Base-by-base conservation (phyloP, 306 rosid genomes). In the Malus sieversii region DNA sequence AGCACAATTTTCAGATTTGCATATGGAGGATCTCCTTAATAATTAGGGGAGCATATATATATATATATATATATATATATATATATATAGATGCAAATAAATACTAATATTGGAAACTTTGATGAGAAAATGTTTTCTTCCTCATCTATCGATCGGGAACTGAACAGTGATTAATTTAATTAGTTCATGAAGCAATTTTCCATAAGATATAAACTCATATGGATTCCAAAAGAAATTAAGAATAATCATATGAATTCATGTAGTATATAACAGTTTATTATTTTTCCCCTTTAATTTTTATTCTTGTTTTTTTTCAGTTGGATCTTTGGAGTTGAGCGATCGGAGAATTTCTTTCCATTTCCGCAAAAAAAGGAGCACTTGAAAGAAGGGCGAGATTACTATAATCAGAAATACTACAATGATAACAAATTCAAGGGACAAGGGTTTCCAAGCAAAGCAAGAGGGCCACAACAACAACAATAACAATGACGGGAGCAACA, bases 391-490 rank as follows among this genome's bases (percentile, higher is more conserved):
- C 77, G 79, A 62, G 66, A 32, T 32, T 48, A 63, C 27, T 8
- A 58, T 30, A 78, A 33, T 68, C 62, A 77, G 78, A 25, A 66
- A 70, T 73, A 60, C 16, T 23, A 76, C 81, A 80, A 90, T 53
- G 97, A 84, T 86, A 74, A 64, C 52, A 75, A 84, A 80, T 79
- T 87, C 93, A 85, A 86, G 88, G 35, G 85, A 79, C 32, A 78
- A 87, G 81, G 85, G 78, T 53, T 48, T 65, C 61, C 62, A 78
- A 79, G 77, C 77, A 25, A 86, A 89, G 82, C 75, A 87, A 67
- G 92, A 86, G 60, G 86, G 73, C 58, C 79, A 32, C 38, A 55
- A 3, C 35, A 69, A 48, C 53, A 68, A 19, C 35, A 76, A 53
- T 27, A 66, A 60, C 35, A 64, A 14, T 70, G 58, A 4, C 78